Base-by-base conservation (phyloP, 352 stramenopile species). In the Phytophthora palmivora region DNA sequence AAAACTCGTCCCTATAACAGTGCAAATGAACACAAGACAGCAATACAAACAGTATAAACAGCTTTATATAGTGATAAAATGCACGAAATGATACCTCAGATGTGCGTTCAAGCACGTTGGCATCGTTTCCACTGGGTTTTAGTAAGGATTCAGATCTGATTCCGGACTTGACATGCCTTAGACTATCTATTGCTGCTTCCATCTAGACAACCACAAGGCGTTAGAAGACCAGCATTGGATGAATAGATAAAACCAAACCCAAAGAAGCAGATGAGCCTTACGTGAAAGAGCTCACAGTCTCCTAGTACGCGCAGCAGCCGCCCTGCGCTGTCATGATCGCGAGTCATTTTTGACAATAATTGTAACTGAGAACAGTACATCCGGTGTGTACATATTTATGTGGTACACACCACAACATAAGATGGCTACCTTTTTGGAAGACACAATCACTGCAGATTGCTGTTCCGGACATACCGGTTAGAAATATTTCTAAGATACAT, bases 211-310 rank as follows among this genome's bases (percentile, higher is more conserved):
- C 18, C 12, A 43, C 30, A 38, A 33, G 18, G 33, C 12, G 16
- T 63, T 63, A 63, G 22, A 28, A 21, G 8, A 0, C 16, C 1
- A 36, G 6, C 64, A 4, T 43, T 47, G 18, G 9, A 59, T 43
- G 11, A 9, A 15, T 36, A 43, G 6, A 54, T 34, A 47, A 32
- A 53, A 16, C 6, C 39, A 4, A 8, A 26, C 26, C 2, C 3
- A 22, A 1, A 32, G 14, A 47, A 50, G 16, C 22, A 49, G n/a
- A 21, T 22, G 24, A 22, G 1, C 48, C 54, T 45, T 58, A 87
- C 78, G 26, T 87, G 76, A 28, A 80, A 75, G 48, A 78, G 63
- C 50, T 78, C 61, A 49, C 67, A 70, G 41, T 85, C 73, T 39
- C 38, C 21, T 7, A 85, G 44, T 41, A 63, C 57, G 33, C 76